phyloP scores from a whole-genome alignment of 1,284 basidiomycete genomes.

The Rhodotorula sp. region DNA sequence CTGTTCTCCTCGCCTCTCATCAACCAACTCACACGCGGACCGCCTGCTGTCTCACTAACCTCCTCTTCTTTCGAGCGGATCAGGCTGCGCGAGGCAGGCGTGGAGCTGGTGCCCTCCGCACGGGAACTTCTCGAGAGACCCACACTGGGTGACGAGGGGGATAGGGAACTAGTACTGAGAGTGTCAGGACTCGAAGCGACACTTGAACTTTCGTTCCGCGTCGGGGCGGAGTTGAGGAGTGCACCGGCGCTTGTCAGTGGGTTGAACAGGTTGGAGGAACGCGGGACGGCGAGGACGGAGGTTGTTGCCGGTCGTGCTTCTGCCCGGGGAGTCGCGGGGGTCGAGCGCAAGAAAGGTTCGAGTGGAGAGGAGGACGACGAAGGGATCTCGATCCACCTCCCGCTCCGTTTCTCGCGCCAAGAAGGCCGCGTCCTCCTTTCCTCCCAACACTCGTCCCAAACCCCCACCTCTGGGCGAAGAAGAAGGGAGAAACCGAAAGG shows the following conservation, averaged over 20 bases:
- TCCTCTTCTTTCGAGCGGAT: constrained; percentile 4
- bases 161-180: constrained; percentile 11
- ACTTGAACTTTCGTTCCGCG: not conserved
- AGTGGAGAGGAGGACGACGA: not conserved
- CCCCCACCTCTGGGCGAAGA: not conserved
- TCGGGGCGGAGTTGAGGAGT: not conserved
- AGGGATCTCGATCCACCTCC: constrained; percentile 9
- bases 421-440: not conserved
- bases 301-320: not conserved
- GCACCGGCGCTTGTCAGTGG: constrained; percentile 10
- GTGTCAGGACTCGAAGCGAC: constrained; percentile 5
- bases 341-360: not conserved
- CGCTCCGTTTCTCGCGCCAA: constrained; percentile 1
- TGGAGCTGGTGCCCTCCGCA: not conserved
- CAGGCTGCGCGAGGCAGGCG: not conserved
- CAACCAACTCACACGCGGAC: constrained; percentile 22
- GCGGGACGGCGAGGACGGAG: not conserved
- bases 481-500: not conserved
- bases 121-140: not conserved
- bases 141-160: not conserved
- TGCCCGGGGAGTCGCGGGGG: not conserved
- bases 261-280: not conserved
- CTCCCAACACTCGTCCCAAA: not conserved
- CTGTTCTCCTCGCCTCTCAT: constrained; percentile 11
- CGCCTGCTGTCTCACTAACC: constrained; percentile 3